phyloP scores from a whole-genome alignment of 2,329 filamentous ascomycete genomes.

The Fusarium sp. region DNA sequence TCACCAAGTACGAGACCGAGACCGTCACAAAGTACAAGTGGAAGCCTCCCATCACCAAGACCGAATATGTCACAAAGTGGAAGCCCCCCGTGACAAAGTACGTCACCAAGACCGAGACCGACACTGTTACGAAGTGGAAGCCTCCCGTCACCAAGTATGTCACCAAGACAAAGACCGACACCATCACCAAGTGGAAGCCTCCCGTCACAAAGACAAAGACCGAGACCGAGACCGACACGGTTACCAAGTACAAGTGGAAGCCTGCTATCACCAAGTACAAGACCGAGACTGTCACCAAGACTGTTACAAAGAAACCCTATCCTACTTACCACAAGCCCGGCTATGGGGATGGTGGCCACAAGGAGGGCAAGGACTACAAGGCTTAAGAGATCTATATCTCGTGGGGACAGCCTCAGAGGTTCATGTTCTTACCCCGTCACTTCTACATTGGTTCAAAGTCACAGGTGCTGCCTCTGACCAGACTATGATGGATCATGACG shows the following conservation, averaged over 20 bases:
- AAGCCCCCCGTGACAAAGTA: slow-evolving; percentile 20
- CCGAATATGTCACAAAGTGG: slow-evolving; percentile 20
- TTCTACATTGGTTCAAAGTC: background rate
- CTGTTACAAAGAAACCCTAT: background rate
- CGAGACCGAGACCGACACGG: background rate
- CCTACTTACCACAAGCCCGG: slow-evolving; percentile 15
- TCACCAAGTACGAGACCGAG: slow-evolving; percentile 13
- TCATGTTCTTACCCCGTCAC: background rate
- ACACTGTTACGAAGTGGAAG: slow-evolving; percentile 6
- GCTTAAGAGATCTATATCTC: background rate
- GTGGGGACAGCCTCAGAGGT: background rate
- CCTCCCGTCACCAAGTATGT: slow-evolving; percentile 7
- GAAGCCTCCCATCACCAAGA: slow-evolving; percentile 25
- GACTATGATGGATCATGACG: slow-evolving; percentile 1
- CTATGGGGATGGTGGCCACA: slow-evolving; percentile 2
- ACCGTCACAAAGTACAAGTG: slow-evolving; percentile 22
- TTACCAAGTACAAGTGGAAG: slow-evolving; percentile 28
- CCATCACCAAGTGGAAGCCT: background rate
- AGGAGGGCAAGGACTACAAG: slow-evolving; percentile 17
- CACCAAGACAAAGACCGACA: slow-evolving; percentile 8
- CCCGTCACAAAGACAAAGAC: background rate
- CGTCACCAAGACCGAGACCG: slow-evolving; percentile 8
- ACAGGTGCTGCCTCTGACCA: background rate
- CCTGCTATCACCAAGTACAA: slow-evolving; percentile 20
- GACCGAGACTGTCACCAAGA: slow-evolving; percentile 4